Percentiles rank a stretch among this genome's conserved stretches.
Evolutionary conservation across 306 rosid species (phyloP).

Genomic region (Purshia tridentata): DNA sequence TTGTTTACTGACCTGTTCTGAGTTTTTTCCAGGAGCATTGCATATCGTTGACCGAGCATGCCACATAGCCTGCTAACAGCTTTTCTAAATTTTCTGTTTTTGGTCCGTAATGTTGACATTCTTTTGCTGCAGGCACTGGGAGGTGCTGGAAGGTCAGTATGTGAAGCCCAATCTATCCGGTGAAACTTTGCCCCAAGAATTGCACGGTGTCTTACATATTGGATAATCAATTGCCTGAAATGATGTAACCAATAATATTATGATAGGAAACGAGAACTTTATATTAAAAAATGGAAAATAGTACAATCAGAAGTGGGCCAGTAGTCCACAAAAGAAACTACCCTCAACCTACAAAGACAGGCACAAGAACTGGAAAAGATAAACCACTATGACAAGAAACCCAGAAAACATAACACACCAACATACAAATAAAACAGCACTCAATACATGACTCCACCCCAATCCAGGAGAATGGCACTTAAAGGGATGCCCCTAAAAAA

Average conservation of each 20-base stretch:
- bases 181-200: constrained; percentile 67
- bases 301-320: too few relatives aligned
- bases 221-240: constrained; percentile 80
- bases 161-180: constrained; percentile 65
- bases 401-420: too few relatives aligned
- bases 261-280: too few relatives aligned
- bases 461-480: too few relatives aligned
- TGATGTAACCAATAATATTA: constrained; percentile 9
- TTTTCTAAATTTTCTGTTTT: constrained; percentile 55
- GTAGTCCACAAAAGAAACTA: too few relatives aligned
- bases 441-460: too few relatives aligned
- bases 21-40: constrained; percentile 51
- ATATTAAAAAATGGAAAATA: too few relatives aligned
- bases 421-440: too few relatives aligned
- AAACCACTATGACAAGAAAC: too few relatives aligned
- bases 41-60: constrained; percentile 68
- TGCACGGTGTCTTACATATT: constrained; percentile 79
- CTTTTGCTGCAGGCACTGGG: constrained; percentile 67
- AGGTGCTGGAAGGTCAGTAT: constrained; percentile 81
- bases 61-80: constrained; percentile 82
- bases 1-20: constrained; percentile 40
- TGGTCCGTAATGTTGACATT: constrained; percentile 51
- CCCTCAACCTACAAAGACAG: too few relatives aligned
- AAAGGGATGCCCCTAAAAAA: too few relatives aligned
- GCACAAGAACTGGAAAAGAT: too few relatives aligned